These are phyloP conservation scores for Trichocladium uniseriatum DNA, from an alignment of 495 filamentous ascomycete genomes.

Conservation along the genomic window DNA sequence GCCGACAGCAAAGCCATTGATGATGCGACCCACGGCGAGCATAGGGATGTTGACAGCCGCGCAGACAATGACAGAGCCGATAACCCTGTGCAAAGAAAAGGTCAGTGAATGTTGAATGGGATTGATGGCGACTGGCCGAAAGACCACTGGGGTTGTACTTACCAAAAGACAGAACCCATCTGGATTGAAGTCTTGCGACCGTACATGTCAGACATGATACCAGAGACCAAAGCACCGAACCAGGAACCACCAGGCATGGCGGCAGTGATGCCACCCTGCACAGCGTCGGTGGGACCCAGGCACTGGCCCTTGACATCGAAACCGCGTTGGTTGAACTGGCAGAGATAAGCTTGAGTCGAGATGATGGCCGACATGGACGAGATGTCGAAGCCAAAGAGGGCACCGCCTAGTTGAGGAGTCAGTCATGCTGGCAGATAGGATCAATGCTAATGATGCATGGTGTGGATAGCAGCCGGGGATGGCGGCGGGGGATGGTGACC, in stretches of 20 bases:
- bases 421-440: not conserved
- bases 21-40: conserved; percentile 63
- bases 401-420: conserved; percentile 47
- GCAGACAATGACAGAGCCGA: conserved; percentile 59
- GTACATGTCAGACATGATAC: conserved; percentile 54
- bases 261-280: conserved; percentile 54
- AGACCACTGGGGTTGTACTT: too few relatives aligned
- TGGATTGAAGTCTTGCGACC: conserved; percentile 62
- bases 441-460: too few relatives aligned
- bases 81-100: conserved; percentile 20
- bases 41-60: conserved; percentile 66
- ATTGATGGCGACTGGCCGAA: too few relatives aligned
- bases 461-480: too few relatives aligned
- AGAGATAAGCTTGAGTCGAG: conserved; percentile 49
- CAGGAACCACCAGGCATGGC: conserved; percentile 70
- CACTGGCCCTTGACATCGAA: conserved; percentile 32
- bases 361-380: conserved; percentile 70
- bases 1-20: conserved; percentile 69
- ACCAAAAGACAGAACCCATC: conserved; percentile 56
- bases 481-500: too few relatives aligned
- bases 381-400: conserved; percentile 71
- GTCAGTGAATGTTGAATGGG: not conserved
- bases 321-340: conserved; percentile 52
- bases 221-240: conserved; percentile 60
- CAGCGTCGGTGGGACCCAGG: conserved; percentile 37